Percentiles rank a stretch among this genome's conserved stretches.
Evolutionary conservation across 2,329 filamentous ascomycete species (phyloP).

Genomic region (Penicillium brasilianum): DNA sequence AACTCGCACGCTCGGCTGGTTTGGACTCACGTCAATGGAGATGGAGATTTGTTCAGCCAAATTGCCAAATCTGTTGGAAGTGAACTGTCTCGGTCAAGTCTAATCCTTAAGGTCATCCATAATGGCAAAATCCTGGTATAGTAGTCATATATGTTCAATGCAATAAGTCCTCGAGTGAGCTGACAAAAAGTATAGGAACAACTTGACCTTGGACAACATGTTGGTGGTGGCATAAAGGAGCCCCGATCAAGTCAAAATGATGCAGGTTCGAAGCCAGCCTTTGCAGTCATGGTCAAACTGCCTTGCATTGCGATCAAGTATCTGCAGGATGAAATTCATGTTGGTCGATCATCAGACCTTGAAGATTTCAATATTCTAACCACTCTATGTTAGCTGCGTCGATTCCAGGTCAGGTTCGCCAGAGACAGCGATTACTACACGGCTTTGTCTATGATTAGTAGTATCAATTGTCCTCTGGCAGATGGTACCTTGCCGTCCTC

Average conservation of each 20-base stretch:
- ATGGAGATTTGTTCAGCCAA: slow-evolving; percentile 41
- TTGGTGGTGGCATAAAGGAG: slow-evolving; percentile 31
- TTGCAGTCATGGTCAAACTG: slow-evolving; percentile 50
- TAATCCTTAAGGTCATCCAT: slow-evolving; percentile 43
- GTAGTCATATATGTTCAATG: not conserved
- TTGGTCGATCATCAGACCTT: slow-evolving; percentile 11
- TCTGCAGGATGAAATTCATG: slow-evolving; percentile 40
- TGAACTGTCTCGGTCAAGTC: slow-evolving; percentile 12
- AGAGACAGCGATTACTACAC: slow-evolving; percentile 48
- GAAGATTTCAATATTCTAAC: not conserved
- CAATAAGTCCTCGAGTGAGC: not conserved
- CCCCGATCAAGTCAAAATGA: slow-evolving; percentile 22
- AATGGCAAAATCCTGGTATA: slow-evolving; percentile 46
- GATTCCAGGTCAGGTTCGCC: slow-evolving; percentile 53
- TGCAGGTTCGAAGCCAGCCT: slow-evolving; percentile 34
- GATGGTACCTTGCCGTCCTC: slow-evolving; percentile 40
- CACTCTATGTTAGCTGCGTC: slow-evolving; percentile 41
- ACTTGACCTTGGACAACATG: slow-evolving; percentile 44
- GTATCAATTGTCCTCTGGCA: slow-evolving; percentile 50
- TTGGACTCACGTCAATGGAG: slow-evolving; percentile 51
- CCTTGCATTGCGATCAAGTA: slow-evolving; percentile 55
- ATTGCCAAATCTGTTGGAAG: slow-evolving; percentile 39
- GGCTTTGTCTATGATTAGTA: slow-evolving; percentile 47
- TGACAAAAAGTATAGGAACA: slow-evolving; percentile 43
- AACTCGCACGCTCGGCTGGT: slow-evolving; percentile 46